Base-by-base conservation (phyloP, 2,329 filamentous ascomycete species). In the Coniochaeta sp. region DNA sequence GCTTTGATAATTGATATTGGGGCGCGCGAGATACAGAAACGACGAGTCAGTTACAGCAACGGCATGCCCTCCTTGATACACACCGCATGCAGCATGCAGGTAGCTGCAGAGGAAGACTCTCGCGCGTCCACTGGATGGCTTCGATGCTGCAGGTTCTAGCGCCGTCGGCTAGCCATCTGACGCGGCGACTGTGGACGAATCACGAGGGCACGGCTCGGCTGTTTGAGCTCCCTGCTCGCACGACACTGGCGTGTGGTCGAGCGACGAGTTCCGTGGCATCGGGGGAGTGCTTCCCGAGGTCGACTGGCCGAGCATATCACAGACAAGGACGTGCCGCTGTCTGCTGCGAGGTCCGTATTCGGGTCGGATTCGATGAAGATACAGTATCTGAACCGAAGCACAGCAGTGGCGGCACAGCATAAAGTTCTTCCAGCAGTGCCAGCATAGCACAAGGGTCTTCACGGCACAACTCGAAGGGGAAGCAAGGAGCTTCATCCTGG, bases 331-430 rank as follows among this genome's bases (percentile, higher is more conserved):
- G 16, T 57, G 17, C 60, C 60, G 4, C 52, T 52, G 60, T 61
- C 59, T 17, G 59, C 59, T 24, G 57, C 38, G 3, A 61, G 7
- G 60, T 61, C 60, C 4, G 55, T 42, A 12, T 30, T 30, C 28
- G 56, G 12, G 34, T 36, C 34, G 34, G 14, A 12, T 36, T 12
- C 12, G 36, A 36, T 60, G 22, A n/a, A n/a, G n/a, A n/a, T n/a
- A n/a, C n/a, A n/a, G n/a, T n/a, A n/a, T n/a, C n/a, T n/a, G n/a
- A n/a, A n/a, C n/a, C n/a, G n/a, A n/a, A n/a, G n/a, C n/a, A n/a
- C n/a, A n/a, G n/a, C n/a, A n/a, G n/a, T n/a, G n/a, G n/a, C n/a
- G n/a, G n/a, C n/a, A n/a, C n/a, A n/a, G n/a, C n/a, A n/a, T n/a
- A n/a, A n/a, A n/a, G n/a, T n/a, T n/a, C n/a, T n/a, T n/a, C n/a